Base-by-base conservation (phyloP, 257 asterid genomes). In the Nicotiana benthamiana region DNA sequence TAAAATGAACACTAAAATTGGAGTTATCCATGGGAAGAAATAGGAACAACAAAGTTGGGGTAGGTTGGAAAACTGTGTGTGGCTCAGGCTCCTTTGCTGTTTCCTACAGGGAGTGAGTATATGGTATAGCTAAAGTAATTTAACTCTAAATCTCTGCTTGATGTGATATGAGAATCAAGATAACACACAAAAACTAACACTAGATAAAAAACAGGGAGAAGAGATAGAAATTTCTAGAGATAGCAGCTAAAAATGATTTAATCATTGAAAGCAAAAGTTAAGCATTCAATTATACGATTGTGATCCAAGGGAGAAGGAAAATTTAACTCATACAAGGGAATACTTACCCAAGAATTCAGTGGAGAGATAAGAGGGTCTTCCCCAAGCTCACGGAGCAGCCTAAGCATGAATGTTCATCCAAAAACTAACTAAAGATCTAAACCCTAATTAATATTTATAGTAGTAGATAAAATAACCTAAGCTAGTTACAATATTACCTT, bases 51-150 rank as follows among this genome's bases (percentile, higher is more conserved):
- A 20, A 59, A 20, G 7, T 59, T 59, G 15, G 28, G 28, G 6
- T 20, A 59, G 30, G 30, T 59, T 59, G 24, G 63, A n/a, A 57
- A 8, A 57, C 26, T 12, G 8, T 51, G 4, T 52, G 57, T 15
- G 57, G n/a, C 57, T 52, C 20, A 52, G 57, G 57, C 57, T 52
- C 20, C 57, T 13, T 52, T 3, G 18, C 90, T 89, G 92, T 83
- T 95, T 94, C 82, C 96, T 94, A 76, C 85, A 17, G 97, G 98
- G 52, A 85, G 3, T 59, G 28, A 59, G 64, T 59, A 9, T 20
- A 9, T 59, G 22, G 64, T 59, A 59, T 59, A 20, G 20, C 64
- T 59, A 20, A 57, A 26, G 9, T 57, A 7, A 57, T 57, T 12
- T 57, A n/a, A n/a, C 63, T 57, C 27, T 3, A 57, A 56, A 56